Percentiles rank a stretch among this genome's conserved stretches.
Evolutionary conservation across 768 basidiomycete species (phyloP).

Genomic region (Arthromyces matolae): DNA sequence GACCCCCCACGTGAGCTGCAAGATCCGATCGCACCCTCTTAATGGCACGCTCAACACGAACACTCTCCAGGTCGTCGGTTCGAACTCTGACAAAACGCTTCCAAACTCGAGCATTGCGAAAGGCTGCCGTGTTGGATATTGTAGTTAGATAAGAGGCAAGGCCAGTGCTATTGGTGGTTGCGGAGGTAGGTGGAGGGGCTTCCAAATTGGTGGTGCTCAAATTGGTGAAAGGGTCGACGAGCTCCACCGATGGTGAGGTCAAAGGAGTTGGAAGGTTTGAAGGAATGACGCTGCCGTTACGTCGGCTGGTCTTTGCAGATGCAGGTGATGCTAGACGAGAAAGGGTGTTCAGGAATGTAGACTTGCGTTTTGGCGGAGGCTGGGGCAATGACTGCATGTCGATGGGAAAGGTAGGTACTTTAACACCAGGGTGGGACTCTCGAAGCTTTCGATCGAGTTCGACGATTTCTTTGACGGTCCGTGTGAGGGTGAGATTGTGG

Average conservation of each 20-base stretch:
- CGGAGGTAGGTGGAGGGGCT: constrained; percentile 23
- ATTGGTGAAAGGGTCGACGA: constrained; percentile 57
- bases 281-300: constrained; percentile 32
- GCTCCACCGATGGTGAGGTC: constrained; percentile 51
- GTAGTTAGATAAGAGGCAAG: constrained; percentile 80
- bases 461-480: constrained; percentile 70
- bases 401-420: constrained; percentile 60
- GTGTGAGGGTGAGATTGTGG: constrained; percentile 83
- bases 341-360: constrained; percentile 81
- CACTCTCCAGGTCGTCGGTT: constrained; percentile 85
- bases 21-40: constrained; percentile 85
- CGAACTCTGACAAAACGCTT: constrained; percentile 83
- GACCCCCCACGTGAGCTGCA: constrained; percentile 57
- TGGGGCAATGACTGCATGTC: constrained; percentile 49
- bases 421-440: constrained; percentile 53
- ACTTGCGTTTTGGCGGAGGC: constrained; percentile 69
- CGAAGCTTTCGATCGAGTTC: constrained; percentile 82
- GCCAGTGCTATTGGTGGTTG: constrained; percentile 54
- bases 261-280: constrained; percentile 42
- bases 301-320: constrained; percentile 44
- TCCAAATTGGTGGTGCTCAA: constrained; percentile 31
- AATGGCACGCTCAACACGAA: constrained; percentile 81
- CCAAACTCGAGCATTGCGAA: constrained; percentile 72
- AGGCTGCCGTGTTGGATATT: constrained; percentile 59
- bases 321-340: constrained; percentile 78